Conservation (phyloP, 139 green algal genomes). For the Ulvella scutata region DNA sequence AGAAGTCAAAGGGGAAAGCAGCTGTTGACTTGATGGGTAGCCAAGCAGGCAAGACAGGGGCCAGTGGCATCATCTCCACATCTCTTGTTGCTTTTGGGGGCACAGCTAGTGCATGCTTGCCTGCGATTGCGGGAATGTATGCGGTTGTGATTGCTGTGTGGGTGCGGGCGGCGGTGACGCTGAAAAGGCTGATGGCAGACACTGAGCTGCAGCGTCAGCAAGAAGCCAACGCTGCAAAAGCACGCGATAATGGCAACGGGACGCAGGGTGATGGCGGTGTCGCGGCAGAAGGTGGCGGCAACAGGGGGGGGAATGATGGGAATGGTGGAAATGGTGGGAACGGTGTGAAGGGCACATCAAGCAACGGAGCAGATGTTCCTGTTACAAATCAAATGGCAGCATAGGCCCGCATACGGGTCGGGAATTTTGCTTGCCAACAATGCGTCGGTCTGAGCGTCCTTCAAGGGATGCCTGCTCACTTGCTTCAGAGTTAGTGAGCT, state of each 20-base stretch:
- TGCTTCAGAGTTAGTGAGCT: no score
- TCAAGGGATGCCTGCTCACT: no score
- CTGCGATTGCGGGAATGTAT: conserved; percentile 1
- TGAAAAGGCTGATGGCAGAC: conserved; percentile 20
- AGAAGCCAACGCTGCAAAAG: no score
- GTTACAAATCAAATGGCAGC: no score
- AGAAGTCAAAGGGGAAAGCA: conserved; percentile 68
- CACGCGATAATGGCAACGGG: neutral
- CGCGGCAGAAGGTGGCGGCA: neutral
- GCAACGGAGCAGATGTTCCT: no score
- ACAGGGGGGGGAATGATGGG: neutral
- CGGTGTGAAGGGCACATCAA: neutral
- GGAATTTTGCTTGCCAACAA: no score
- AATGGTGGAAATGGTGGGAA: neutral
- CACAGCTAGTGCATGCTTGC: neutral
- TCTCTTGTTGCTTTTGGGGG: conserved; percentile 7
- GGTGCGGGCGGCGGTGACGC: conserved; percentile 25
- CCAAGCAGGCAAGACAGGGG: conserved; percentile 61
- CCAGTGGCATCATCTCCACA: conserved; percentile 29
- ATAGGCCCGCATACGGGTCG: no score
- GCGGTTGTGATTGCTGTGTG: conserved; percentile 31
- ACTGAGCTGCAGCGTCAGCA: conserved; percentile 6
- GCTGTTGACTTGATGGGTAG: conserved; percentile 69
- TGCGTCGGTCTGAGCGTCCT: no score
- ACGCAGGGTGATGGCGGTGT: neutral